Percentiles rank a stretch among this genome's conserved stretches.
These are phyloP conservation scores for Penicillium brevicompactum DNA, from an alignment of 2,329 filamentous ascomycete species.

Conservation along the genomic window DNA sequence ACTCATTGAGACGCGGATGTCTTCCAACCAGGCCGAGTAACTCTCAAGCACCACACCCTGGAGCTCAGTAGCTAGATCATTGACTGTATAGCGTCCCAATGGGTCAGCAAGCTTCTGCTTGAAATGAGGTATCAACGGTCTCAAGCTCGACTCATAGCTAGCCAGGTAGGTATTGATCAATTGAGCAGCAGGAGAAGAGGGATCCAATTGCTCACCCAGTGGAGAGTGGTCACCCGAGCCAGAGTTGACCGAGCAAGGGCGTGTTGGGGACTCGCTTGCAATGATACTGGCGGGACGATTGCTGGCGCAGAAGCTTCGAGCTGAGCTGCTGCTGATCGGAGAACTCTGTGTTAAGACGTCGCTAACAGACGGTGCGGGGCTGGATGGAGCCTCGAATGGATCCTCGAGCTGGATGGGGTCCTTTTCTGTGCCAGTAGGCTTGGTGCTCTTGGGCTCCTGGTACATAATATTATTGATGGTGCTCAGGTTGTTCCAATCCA, in stretches of 20 bases:
- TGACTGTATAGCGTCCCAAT: slow-evolving; percentile 22
- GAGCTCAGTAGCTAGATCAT: slow-evolving; percentile 30
- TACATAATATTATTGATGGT: too few relatives aligned
- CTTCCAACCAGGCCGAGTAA: slow-evolving; percentile 29
- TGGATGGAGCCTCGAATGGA: background rate
- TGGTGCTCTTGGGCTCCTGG: too few relatives aligned
- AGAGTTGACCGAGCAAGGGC: background rate
- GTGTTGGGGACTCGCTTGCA: background rate
- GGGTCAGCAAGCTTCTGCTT: slow-evolving; percentile 25
- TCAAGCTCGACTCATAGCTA: slow-evolving; percentile 6
- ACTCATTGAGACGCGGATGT: slow-evolving; percentile 20
- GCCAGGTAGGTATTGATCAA: background rate
- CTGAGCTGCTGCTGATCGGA: background rate
- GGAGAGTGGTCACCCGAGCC: background rate
- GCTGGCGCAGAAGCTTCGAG: background rate
- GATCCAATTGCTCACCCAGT: background rate
- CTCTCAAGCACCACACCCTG: slow-evolving; percentile 31
- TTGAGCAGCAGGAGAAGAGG: background rate
- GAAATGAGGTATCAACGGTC: slow-evolving; percentile 28
- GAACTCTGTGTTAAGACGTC: background rate
- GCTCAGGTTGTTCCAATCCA: too few relatives aligned
- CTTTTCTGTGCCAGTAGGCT: background rate
- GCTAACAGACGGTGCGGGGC: background rate
- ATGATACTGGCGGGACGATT: background rate
- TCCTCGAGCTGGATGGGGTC: background rate